Base-by-base conservation (phyloP, 768 basidiomycete species). In the Amanita subjunquillea region DNA sequence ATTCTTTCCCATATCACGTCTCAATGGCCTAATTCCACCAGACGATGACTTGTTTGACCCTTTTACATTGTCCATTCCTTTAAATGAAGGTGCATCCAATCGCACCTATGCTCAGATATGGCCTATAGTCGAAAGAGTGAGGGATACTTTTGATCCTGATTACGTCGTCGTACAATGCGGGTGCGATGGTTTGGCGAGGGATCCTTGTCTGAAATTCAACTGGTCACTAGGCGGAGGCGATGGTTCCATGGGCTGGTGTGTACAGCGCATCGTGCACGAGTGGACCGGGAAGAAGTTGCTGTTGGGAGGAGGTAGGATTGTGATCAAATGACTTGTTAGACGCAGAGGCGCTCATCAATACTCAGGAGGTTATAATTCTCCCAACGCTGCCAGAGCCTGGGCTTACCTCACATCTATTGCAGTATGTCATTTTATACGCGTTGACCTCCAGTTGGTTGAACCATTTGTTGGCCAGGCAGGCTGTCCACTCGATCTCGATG, bases 341-440 rank as follows among this genome's bases (percentile, higher is more conserved):
- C 53, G 29, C 60, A n/a, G 58, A 59, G 10, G 34, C 17, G 17
- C 25, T 34, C n/a, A 53, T 62, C 42, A 55, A 27, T 3, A 15
- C n/a, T 12, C 66, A 77, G 91, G 92, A 15, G 94, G 94, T 0
- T 96, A 98, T 63, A 73, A 87, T 58, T 78, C 80, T 3, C 70
- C 88, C 1, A 94, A 94, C 58, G 83, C 83, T 1, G 92, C 93
- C 0, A 77, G 92, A 10, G 88, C 89, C 0, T 96, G 91, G 91
- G 73, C 89, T 0, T 82, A 82, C 59, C 67, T 93, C 15, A 95
- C 92, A 1, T 84, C 85, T 0, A 67, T 88, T 3, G 78, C 79
- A 27, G 88, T 91, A 58, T 56, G 85, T 70, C 8, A 38, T 1
- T 43, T 37, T 47, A 51, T 25, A 29, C 37, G 7, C 20, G 1